Conservation (phyloP, 2,329 filamentous ascomycete species). For the Magnaporthiopsis rhizophila region DNA sequence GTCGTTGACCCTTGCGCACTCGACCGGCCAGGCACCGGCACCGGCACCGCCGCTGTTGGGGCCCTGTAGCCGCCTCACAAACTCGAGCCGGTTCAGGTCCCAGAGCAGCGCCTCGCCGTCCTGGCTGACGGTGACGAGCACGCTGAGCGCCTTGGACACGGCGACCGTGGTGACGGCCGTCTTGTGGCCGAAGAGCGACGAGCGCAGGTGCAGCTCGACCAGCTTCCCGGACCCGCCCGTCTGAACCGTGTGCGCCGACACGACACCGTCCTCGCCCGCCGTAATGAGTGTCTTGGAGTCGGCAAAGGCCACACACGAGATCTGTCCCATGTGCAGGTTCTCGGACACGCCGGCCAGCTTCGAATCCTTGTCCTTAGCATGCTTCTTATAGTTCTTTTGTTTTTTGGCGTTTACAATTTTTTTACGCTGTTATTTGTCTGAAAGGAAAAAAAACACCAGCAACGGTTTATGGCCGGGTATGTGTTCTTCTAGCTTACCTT, state of each 20-base stretch:
- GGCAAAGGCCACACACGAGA: slow-evolving; percentile 75
- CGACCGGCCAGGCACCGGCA: slow-evolving; percentile 40
- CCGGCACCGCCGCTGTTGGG: background rate
- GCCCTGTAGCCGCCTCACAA: slow-evolving; percentile 63
- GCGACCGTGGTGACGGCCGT: slow-evolving; percentile 68
- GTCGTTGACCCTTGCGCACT: slow-evolving; percentile 83
- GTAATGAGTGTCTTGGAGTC: slow-evolving; percentile 89
- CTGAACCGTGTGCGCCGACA: slow-evolving; percentile 72
- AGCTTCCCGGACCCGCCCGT: slow-evolving; percentile 51
- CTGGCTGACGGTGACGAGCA: slow-evolving; percentile 72
- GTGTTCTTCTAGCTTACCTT: slow-evolving; percentile 39
- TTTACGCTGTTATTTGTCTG: background rate
- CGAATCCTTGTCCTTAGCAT: slow-evolving; percentile 19
- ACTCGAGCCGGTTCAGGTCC: slow-evolving; percentile 87
- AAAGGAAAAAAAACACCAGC: background rate
- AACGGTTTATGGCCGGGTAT: background rate
- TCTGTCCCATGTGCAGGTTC: slow-evolving; percentile 84
- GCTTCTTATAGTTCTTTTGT: slow-evolving; percentile 3
- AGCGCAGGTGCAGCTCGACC: slow-evolving; percentile 70
- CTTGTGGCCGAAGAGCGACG: slow-evolving; percentile 85
- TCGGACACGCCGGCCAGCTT: slow-evolving; percentile 77
- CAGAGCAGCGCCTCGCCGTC: slow-evolving; percentile 81
- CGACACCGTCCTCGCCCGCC: slow-evolving; percentile 83
- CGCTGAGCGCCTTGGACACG: slow-evolving; percentile 80
- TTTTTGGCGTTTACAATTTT: slow-evolving; percentile 1